Base-by-base conservation (phyloP, 2,329 filamentous ascomycete genomes). In the Alternaria brassicicola region DNA sequence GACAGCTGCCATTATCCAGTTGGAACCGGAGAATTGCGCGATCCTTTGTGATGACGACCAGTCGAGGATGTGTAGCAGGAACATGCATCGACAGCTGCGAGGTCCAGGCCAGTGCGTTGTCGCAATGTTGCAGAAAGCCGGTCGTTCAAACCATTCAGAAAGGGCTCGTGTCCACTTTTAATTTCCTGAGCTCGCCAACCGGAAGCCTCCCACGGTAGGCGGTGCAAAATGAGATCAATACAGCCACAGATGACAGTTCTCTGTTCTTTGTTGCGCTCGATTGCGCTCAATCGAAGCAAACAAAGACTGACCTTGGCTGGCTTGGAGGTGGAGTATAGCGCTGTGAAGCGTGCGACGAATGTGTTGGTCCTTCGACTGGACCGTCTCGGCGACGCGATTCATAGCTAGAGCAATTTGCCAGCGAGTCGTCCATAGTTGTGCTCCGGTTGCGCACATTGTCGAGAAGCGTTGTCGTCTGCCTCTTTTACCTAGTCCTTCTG, bases 131-230 rank as follows among this genome's bases (percentile, higher is more conserved):
- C 58, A 59, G 50, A 57, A 43, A 58, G 55, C 56, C 52, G 49
- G 50, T 48, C 42, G 47, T 59, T 51, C 57, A 39, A 58, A 55
- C 71, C 66, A 71, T 56, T 67, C 47, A 63, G 45, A 49, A 54
- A 30, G 35, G 26, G 43, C 55, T 55, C 52, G 30, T 59, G 56
- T 57, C 71, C 70, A 72, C 67, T 66, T 62, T 59, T 68, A 69
- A 74, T 74, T 67, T 74, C 69, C 67, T 58, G 13, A 41, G 30
- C 36, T 54, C 59, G 52, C 67, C 70, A 70, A 69, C 65, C 58
- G 53, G 54, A 66, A 58, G 48, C 49, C 57, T 52, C 51, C 57
- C 61, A 39, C 39, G 55, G 54, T 55, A 48, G 55, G 56, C 52
- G 51, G 49, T 50, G 57, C 62, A 63, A 65, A 51, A 68, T 69